A percentile compares a stretch with the other conserved stretches of the same genome.
These are phyloP conservation scores for Penicillium expansum DNA, from an alignment of 2,329 filamentous ascomycete genomes.

Conservation along the genomic window DNA sequence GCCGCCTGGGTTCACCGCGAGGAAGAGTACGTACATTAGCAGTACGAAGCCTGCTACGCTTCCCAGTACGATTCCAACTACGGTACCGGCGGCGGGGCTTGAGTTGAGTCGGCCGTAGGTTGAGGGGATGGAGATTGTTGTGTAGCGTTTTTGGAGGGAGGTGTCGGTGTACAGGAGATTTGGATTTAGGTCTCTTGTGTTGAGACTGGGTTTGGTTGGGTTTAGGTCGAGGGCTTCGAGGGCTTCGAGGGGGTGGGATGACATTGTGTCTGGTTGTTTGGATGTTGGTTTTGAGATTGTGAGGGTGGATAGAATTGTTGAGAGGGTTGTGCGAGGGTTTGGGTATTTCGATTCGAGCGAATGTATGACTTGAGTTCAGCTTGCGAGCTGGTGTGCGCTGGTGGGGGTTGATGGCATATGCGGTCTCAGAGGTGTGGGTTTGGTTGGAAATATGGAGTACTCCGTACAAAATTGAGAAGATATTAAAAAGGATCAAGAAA, in stretches of 20 bases:
- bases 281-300: neutral
- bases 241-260: neutral
- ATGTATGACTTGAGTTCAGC: neutral
- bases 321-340: neutral
- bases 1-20: conserved; percentile 48
- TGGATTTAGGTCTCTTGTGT: neutral
- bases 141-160: conserved; percentile 24
- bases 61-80: conserved; percentile 58
- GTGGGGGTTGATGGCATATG: neutral
- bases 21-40: conserved; percentile 53
- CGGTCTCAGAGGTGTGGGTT: neutral
- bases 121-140: conserved; percentile 55
- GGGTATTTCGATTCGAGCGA: neutral
- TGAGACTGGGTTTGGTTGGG: neutral
- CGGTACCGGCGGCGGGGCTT: conserved; percentile 55
- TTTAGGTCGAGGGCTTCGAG: neutral
- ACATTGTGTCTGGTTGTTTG: neutral
- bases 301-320: neutral
- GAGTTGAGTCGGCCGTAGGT: conserved; percentile 56
- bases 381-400: neutral
- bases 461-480: neutral
- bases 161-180: conserved; percentile 10
- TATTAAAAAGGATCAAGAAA: neutral
- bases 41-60: conserved; percentile 53
- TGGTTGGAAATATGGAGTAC: neutral